These are phyloP conservation scores for Fusarium albidum DNA, from an alignment of 2,329 filamentous ascomycete species.

Conservation along the genomic window DNA sequence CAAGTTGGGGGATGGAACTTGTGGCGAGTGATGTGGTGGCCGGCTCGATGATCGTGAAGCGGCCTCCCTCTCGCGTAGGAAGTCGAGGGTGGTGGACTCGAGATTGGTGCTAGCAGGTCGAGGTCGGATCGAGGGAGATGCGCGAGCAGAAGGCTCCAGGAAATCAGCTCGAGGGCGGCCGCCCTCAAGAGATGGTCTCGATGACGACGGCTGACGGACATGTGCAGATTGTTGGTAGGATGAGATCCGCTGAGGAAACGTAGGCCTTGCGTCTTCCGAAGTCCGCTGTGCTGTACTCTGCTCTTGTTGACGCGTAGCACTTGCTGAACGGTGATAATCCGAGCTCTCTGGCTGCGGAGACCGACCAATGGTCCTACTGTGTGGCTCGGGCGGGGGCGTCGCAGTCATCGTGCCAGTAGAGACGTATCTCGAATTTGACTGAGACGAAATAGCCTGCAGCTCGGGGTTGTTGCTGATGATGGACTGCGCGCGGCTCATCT, in stretches of 20 bases:
- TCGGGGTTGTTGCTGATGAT: slow-evolving; percentile 71
- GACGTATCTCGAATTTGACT: slow-evolving; percentile 52
- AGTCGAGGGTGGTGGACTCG: slow-evolving; percentile 79
- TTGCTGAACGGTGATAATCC: slow-evolving; percentile 40
- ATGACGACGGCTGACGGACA: slow-evolving; percentile 37
- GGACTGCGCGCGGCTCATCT: slow-evolving; percentile 68
- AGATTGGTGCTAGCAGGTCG: slow-evolving; percentile 85
- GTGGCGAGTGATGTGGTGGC: slow-evolving; percentile 32
- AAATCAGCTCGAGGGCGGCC: slow-evolving; percentile 39
- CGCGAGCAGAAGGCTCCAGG: slow-evolving; percentile 33
- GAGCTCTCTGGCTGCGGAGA: slow-evolving; percentile 29
- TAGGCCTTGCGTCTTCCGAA: slow-evolving; percentile 31
- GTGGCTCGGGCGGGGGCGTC: slow-evolving; percentile 59
- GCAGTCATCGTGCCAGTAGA: slow-evolving; percentile 83
- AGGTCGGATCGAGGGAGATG: slow-evolving; percentile 56
- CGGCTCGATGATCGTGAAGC: slow-evolving; percentile 52
- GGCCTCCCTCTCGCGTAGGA: slow-evolving; percentile 78
- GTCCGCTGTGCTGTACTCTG: slow-evolving; percentile 20
- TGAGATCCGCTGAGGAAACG: slow-evolving; percentile 30
- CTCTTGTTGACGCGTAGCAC: slow-evolving; percentile 40
- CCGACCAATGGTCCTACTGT: slow-evolving; percentile 19
- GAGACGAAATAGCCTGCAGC: slow-evolving; percentile 63
- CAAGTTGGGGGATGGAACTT: slow-evolving; percentile 52
- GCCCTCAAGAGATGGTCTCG: slow-evolving; percentile 39
- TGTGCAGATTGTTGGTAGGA: slow-evolving; percentile 41